Percentiles rank a stretch among this genome's conserved stretches.
phyloP scores from a whole-genome alignment of 2,329 filamentous ascomycete genomes.

The Microcyclosporella mali region DNA sequence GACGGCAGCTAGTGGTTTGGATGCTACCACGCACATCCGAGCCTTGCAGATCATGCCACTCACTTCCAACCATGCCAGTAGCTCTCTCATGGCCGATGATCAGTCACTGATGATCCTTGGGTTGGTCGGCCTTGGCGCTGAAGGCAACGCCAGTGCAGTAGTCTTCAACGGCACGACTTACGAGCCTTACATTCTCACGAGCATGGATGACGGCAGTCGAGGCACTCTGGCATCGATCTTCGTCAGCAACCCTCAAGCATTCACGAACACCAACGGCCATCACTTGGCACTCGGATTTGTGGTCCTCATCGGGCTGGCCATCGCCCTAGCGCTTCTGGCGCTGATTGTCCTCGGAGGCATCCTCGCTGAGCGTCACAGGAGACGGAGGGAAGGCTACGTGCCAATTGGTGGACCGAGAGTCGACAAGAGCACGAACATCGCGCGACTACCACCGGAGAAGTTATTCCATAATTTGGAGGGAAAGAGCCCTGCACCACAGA shows the following conservation, averaged over 20 bases:
- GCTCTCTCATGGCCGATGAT: conserved; percentile 57
- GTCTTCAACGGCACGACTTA: conserved; percentile 79
- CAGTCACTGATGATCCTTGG: conserved; percentile 81
- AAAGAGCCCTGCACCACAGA: conserved; percentile 19
- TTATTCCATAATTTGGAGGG: conserved; percentile 26
- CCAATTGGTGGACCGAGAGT: conserved; percentile 3
- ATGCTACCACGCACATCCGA: conserved; percentile 60
- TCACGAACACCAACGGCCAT: conserved; percentile 52
- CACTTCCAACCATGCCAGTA: conserved; percentile 59
- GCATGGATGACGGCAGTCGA: conserved; percentile 53
- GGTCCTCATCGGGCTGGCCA: conserved; percentile 73
- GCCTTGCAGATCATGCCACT: conserved; percentile 77
- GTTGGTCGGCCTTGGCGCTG: conserved; percentile 64
- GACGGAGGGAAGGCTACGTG: conserved; percentile 74
- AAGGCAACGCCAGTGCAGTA: conserved; percentile 77
- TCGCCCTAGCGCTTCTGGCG: conserved; percentile 70
- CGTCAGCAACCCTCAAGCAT: conserved; percentile 66
- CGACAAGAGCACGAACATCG: conserved; percentile 44
- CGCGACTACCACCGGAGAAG: conserved; percentile 44
- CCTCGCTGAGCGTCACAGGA: conserved; percentile 66
- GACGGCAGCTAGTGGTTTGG: conserved; percentile 61
- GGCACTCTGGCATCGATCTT: conserved; percentile 79
- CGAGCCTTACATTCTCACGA: conserved; percentile 74
- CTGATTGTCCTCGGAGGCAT: conserved; percentile 70
- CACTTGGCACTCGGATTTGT: conserved; percentile 68